phyloP scores from a whole-genome alignment of 2,329 filamentous ascomycete species.

The Alternaria incomplexa region DNA sequence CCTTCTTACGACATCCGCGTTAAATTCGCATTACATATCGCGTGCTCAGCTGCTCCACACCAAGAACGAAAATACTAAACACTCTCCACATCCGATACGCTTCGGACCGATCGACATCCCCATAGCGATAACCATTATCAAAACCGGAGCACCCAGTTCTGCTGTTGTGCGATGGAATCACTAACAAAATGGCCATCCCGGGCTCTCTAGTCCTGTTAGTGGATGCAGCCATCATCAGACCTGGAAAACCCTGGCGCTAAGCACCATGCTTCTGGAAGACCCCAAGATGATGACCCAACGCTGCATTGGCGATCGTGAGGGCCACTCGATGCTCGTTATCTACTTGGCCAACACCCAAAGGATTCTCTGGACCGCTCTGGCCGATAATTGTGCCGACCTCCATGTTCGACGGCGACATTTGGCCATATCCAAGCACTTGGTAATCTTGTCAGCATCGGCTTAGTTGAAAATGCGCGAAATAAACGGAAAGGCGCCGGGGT shows the following conservation, averaged over 20 bases:
- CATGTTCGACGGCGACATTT: not conserved
- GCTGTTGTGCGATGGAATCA: not conserved
- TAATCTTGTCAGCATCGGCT: not conserved
- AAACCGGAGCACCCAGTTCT: not conserved
- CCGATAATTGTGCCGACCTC: not conserved
- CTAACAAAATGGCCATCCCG: not conserved
- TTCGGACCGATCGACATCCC: not conserved
- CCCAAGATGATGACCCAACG: not conserved
- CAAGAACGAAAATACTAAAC: not conserved
- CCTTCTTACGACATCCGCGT: not conserved
- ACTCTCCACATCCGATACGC: not conserved
- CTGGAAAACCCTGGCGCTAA: not conserved
- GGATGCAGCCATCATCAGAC: not conserved
- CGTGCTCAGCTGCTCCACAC: constrained; percentile 4
- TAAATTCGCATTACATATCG: constrained; percentile 1
- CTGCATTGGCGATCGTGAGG: not conserved
- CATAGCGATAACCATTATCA: not conserved
- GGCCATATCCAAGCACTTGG: not conserved
- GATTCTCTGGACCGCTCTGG: constrained; percentile 2
- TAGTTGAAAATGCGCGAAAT: not conserved
- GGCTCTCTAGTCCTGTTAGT: not conserved
- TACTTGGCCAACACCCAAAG: constrained; percentile 3
- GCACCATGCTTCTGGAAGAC: not conserved
- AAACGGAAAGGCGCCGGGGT: not conserved
- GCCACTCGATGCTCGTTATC: constrained; percentile 1